Percentiles rank a stretch among this genome's conserved stretches.
These are phyloP conservation scores for Umbelopsis sp. DNA, from an alignment of 192 early-diverging fungal genomes.

Conservation along the genomic window DNA sequence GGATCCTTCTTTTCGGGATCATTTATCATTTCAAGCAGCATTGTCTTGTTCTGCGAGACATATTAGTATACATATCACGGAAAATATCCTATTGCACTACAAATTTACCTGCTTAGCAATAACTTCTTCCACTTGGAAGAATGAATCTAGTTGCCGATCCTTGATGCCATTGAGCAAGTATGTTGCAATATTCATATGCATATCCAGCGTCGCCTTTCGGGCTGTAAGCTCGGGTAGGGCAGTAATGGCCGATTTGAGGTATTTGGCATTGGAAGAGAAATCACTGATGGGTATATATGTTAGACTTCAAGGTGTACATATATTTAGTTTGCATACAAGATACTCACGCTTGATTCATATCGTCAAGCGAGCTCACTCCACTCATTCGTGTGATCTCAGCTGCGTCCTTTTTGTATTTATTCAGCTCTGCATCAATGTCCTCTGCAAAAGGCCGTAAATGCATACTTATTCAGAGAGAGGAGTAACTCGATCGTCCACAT, in stretches of 20 bases:
- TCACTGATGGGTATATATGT: conserved; percentile 46
- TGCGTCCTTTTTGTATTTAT: conserved; percentile 93
- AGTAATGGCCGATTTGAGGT: conserved; percentile 88
- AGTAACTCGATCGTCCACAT: not conserved
- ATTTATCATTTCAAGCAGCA: conserved; percentile 79
- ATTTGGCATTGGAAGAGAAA: conserved; percentile 81
- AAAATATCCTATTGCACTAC: not conserved
- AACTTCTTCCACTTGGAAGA: conserved; percentile 93
- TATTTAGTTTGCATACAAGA: no score
- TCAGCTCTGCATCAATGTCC: conserved; percentile 91
- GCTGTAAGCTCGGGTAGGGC: conserved; percentile 95
- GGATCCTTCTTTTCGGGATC: conserved; percentile 80
- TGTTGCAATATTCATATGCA: conserved; percentile 99
- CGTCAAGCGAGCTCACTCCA: conserved; percentile 81
- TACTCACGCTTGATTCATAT: conserved; percentile 70
- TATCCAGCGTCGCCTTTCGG: conserved; percentile 90
- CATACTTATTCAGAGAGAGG: not conserved
- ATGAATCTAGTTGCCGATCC: conserved; percentile 89
- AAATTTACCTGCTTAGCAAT: conserved; percentile 68
- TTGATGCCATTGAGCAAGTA: conserved; percentile 85
- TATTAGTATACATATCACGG: not conserved
- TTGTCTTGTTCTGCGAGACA: conserved; percentile 61
- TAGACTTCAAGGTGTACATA: no score
- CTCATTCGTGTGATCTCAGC: conserved; percentile 87
- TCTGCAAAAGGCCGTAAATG: conserved; percentile 45